Evolutionary conservation across 768 basidiomycete genomes (phyloP), one percentile per base, ranked within the genome.

Genomic region (Termitomyces sp.): DNA sequence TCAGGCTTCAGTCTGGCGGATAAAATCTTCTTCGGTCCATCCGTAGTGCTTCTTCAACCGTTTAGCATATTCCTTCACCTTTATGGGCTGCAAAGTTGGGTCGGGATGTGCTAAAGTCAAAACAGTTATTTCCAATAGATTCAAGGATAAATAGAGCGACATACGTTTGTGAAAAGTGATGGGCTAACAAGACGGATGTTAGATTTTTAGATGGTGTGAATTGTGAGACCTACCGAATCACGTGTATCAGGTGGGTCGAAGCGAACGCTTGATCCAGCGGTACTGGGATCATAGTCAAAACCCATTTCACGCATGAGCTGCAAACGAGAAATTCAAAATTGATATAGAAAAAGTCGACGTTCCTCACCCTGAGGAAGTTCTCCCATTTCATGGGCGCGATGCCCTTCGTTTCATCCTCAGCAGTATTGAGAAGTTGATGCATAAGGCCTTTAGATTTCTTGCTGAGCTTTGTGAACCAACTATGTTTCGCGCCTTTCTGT

Each of bases 301-400:
- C 90, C 90, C 82, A 92, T 84, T 48, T 87, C 87, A 38, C 75
- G 72, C 89, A 92, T 89, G 38, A 89, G 71, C 90, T 91, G 62
- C 45, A 35, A 55, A 41, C 41, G 9, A 56, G 9, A 40, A 40
- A 38, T 11, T 32, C 13, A 47, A 26, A 1, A 44, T 35, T 56
- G 32, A 10, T 11, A 30, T 26, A 7, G 5, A 10, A 41, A n/a
- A 54, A 18, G 52, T 3, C 45, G 47, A 54, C 46, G 22, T 43
- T 32, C 54, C 71, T 50, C 56, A 88, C 91, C 76, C 83, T 87
- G 35, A 91, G 66, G 67, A 93, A 90, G 56, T 82, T 73, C 36
- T 92, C 87, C 91, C 91, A 92, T 59, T 86, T 86, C 85, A 93
- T 83, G 22, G 81, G 67, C 24, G 77, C 72, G 51, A 75, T 66